phyloP scores from a whole-genome alignment of 805 yeast genomes.

The Pichia californica region DNA sequence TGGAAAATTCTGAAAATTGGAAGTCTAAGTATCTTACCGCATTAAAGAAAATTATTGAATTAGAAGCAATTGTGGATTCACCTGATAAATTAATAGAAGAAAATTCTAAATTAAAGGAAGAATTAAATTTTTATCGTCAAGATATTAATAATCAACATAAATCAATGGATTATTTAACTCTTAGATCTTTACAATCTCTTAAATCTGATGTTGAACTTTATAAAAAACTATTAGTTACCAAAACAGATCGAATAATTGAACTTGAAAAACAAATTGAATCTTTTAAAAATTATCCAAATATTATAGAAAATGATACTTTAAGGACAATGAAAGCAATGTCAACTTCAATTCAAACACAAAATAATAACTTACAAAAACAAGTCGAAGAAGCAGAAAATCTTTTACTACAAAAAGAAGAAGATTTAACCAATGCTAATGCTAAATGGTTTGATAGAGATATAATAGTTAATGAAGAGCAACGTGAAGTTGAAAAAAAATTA shows the following conservation, averaged over 20 bases:
- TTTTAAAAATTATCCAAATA: not conserved
- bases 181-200: not conserved
- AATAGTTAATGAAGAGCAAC: conserved; percentile 4
- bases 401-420: not conserved
- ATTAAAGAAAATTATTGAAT: conserved; percentile 6
- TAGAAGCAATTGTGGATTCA: conserved; percentile 4
- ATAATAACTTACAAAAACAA: conserved; percentile 1
- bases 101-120: not conserved
- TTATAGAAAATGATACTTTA: not conserved
- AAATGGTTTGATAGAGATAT: not conserved
- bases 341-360: conserved; percentile 4
- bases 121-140: not conserved
- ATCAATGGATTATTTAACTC: not conserved
- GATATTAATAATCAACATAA: not conserved
- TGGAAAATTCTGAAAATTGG: too few relatives aligned
- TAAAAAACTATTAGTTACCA: conserved; percentile 7
- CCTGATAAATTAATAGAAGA: not conserved
- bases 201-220: conserved; percentile 6
- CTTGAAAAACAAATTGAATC: conserved; percentile 2
- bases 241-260: conserved; percentile 8
- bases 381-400: conserved; percentile 4
- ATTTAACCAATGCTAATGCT: not conserved
- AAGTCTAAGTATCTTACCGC: conserved; percentile 5
- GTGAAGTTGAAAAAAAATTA: conserved; percentile 6
- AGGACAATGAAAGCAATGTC: conserved; percentile 3